Base-by-base conservation (phyloP, 345 rosid species). In the Eucalyptus globulus region DNA sequence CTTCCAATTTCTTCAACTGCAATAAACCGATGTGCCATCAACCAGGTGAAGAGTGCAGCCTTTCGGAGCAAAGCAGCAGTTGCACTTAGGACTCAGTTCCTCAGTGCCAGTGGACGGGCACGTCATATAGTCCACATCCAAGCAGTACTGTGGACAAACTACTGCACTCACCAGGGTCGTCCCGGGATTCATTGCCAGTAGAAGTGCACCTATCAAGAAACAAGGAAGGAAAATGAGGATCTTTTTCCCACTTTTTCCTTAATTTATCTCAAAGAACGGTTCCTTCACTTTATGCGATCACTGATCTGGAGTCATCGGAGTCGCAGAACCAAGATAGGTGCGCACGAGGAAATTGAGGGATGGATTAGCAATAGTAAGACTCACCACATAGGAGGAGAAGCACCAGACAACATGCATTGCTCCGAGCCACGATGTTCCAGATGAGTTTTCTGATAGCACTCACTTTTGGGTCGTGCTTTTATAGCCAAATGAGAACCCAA, bases 31-130 rank as follows among this genome's bases (percentile, higher is more conserved):
- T 81, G 91, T 72, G 40, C 95, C 93, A 86, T 89, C 94, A 15
- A 86, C 31, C 80, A 93, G 95, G 91, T 93, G 92, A 86, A 94
- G 96, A 69, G 94, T 93, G 91, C 96, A 93, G 37, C 92, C 86
- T 87, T 93, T 90, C 2, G 94, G 94, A 88, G 94, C 96, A 65
- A 94, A 37, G 89, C 97, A 93, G 87, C 96, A 94, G 86, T 93
- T 95, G 93, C 96, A 95, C 27, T 31, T 45, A 4, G 93, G 91
- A 51, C 72, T 91, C 67, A 95, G 93, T 76, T 90, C 90, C 53
- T 89, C 50, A 13, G 87, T 87, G 11, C 95, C 93, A 1, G 95
- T 91, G 50, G 93, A 89, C 40, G 49, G 44, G 87, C 95, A 93
- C 19, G 94, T 95, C 96, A 93, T 90, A 92, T 92, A 93, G 10